These are phyloP conservation scores for Didymella segeticola DNA, from an alignment of 2,329 filamentous ascomycete genomes.

Conservation along the genomic window DNA sequence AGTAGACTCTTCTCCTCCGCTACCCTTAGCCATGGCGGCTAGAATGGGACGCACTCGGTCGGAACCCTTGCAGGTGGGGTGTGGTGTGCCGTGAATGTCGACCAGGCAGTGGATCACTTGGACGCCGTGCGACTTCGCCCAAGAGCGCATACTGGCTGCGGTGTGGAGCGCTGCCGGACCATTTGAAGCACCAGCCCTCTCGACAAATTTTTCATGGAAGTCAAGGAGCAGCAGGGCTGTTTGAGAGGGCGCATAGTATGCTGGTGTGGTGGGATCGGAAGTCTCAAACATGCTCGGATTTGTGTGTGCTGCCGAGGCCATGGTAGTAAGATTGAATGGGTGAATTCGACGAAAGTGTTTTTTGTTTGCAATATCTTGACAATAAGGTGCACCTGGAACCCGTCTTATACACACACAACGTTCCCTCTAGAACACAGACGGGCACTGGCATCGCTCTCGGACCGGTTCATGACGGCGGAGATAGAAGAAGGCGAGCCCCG, in stretches of 20 bases:
- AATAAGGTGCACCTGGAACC: too few species aligned
- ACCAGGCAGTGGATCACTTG: neutral
- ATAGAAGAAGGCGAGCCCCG: neutral
- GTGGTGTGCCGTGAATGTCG: neutral
- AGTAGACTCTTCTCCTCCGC: neutral
- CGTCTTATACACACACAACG: too few species aligned
- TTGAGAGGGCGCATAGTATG: neutral
- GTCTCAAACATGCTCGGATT: neutral
- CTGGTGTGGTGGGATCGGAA: neutral
- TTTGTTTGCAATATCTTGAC: too few species aligned
- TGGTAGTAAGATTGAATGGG: neutral
- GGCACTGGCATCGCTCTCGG: neutral
- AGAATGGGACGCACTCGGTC: neutral
- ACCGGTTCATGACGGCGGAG: neutral
- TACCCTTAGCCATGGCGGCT: neutral
- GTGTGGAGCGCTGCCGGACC: neutral
- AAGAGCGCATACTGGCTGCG: neutral
- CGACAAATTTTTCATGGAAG: neutral
- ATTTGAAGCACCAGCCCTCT: neutral
- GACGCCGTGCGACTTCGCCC: neutral
- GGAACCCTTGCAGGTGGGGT: neutral
- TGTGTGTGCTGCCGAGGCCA: neutral
- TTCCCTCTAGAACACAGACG: neutral
- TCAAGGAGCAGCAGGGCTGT: neutral
- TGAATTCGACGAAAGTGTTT: neutral